Evolutionary conservation across 2,329 filamentous ascomycete species (phyloP), one percentile per base, ranked within the genome.

Genomic region (Waltergamsia citrina): DNA sequence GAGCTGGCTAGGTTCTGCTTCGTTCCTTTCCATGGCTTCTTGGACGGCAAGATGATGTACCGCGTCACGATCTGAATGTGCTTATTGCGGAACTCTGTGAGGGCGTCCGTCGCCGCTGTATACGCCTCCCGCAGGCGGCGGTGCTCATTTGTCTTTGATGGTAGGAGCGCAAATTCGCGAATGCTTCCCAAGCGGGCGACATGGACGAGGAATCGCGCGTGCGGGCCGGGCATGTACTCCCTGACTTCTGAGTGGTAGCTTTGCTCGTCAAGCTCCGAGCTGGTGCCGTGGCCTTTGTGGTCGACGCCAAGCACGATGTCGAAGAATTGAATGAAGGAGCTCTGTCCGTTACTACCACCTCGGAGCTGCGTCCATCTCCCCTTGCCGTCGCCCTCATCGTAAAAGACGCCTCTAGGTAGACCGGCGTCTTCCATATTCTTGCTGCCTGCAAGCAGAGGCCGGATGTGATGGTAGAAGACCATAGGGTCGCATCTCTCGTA

Each of bases 291-390:
- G 3, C 60, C 56, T 2, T 49, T 50, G 59, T 96, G 90, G 48
- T 93, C 80, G 11, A 96, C 71, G 3, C 86, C 85, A 0, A 96
- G 69, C 1, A 87, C 74, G 11, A 93, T 71, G 52, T 96, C 90
- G 55, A 94, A 86, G 62, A 94, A 92, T 49, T 95, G 87, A 38
- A 96, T 87, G 27, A 94, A 66, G 1, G 85, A 93, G 55, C 83
- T 90, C 56, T 96, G 90, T 0, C 88, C 90, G 49, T 95, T 95
- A 54, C 85, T 93, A 5, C 90, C 90, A 14, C 90, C 90, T n/a
- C 84, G 75, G 38, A 84, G 81, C 45, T 90, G 79, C 14, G 78
- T 69, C 69, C 86, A 94, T 23, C 71, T 61, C 0, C 78, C 73
- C 11, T 65, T 63, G 2, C 77, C 79, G 3, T 74, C 65, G 2